These are phyloP conservation scores for Begonia peltatifolia DNA, from an alignment of 306 rosid genomes.

Conservation along the genomic window DNA sequence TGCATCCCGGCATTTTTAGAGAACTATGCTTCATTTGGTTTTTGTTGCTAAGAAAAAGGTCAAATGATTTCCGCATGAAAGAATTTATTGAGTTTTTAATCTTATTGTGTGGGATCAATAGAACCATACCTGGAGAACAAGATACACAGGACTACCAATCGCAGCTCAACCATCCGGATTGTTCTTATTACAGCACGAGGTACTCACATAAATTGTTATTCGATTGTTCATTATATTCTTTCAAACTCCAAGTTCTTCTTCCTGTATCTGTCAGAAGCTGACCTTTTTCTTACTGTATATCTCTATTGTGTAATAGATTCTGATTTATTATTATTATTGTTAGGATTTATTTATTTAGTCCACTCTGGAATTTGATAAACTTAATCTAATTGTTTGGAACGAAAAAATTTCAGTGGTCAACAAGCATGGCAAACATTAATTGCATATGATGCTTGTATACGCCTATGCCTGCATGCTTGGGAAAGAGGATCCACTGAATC, in stretches of 20 bases:
- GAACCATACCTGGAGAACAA: conserved; percentile 22
- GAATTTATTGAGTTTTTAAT: not conserved
- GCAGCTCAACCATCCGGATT: conserved; percentile 28
- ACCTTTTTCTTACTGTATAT: no score
- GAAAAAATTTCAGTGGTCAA: conserved; percentile 52
- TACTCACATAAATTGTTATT: not conserved
- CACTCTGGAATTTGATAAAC: no score
- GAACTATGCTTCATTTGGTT: no score
- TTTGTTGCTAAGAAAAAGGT: no score
- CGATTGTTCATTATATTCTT: no score
- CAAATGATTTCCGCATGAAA: no score
- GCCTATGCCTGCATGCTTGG: conserved; percentile 91
- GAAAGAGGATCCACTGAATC: conserved; percentile 85
- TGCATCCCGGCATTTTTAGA: not conserved
- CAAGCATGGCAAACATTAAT: conserved; percentile 87
- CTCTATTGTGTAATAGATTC: no score
- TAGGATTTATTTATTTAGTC: no score
- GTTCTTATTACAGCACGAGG: conserved; percentile 52
- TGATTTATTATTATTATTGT: no score
- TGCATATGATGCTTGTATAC: conserved; percentile 87
- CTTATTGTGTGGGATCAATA: conserved; percentile 18
- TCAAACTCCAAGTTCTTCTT: no score
- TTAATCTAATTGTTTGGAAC: no score
- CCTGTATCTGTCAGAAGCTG: no score
- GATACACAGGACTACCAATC: conserved; percentile 22